phyloP scores from a whole-genome alignment of 176 grass and related monocot genomes.

The Musa beccarii region DNA sequence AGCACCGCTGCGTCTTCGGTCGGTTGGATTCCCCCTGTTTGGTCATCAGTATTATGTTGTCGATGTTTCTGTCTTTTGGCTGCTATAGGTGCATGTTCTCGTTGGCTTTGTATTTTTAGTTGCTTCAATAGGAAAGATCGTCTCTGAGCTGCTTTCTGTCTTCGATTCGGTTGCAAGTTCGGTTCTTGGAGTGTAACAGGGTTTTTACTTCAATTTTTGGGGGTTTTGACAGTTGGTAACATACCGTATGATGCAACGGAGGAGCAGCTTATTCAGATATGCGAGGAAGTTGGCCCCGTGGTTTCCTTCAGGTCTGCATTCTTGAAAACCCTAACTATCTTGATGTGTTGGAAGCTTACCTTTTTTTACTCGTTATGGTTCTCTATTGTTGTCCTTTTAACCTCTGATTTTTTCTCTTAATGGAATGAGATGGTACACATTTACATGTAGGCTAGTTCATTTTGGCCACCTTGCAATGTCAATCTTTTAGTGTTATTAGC shows the following conservation, averaged over 20 bases:
- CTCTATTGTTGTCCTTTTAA: neutral
- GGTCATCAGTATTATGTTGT: too few species aligned
- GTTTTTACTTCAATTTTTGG: slow-evolving; percentile 9
- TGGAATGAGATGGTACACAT: too few species aligned
- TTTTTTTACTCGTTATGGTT: neutral
- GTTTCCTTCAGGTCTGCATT: slow-evolving; percentile 83
- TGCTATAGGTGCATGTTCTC: neutral
- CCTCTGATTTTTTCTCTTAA: neutral
- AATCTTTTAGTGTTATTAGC: neutral
- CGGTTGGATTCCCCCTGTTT: neutral
- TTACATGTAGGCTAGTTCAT: too few species aligned
- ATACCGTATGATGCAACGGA: slow-evolving; percentile 92
- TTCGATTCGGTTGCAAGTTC: neutral
- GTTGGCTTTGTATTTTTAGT: neutral
- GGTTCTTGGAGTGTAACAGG: neutral
- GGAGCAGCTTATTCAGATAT: slow-evolving; percentile 92
- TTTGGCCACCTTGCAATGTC: too few species aligned
- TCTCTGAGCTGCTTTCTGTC: neutral
- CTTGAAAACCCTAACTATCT: neutral
- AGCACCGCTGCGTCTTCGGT: slow-evolving; percentile 96
- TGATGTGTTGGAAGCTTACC: neutral
- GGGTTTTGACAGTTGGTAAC: slow-evolving; percentile 69
- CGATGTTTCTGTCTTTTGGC: neutral
- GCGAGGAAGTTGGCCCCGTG: slow-evolving; percentile 81
- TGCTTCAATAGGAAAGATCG: neutral